Conservation (phyloP, 306 rosid species). For the Cucurbita ficifolia region DNA sequence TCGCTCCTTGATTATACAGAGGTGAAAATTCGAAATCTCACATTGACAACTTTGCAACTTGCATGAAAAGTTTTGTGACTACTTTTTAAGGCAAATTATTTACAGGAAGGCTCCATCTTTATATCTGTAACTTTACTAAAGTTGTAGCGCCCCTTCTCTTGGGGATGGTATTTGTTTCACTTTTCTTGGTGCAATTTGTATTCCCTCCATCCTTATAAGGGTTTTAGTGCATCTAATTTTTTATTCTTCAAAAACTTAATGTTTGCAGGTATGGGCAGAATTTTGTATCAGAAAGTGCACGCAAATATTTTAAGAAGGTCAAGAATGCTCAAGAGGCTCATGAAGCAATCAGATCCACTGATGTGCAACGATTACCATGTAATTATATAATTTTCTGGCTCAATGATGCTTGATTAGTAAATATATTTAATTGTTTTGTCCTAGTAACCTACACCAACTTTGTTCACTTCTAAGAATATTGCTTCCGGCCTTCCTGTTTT, state of each 20-base stretch:
- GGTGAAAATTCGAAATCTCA: slow-evolving; percentile 29
- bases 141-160: not conserved
- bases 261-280: slow-evolving; percentile 67
- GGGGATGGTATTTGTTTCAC: not conserved
- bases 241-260: slow-evolving; percentile 11
- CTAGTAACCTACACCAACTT: not conserved
- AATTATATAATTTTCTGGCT: slow-evolving; percentile 13
- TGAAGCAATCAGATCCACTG: slow-evolving; percentile 96
- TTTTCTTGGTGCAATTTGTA: not conserved
- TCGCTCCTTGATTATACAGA: slow-evolving; percentile 55
- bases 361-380: slow-evolving; percentile 73
- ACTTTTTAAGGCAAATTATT: not conserved
- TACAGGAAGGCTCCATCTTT: not conserved
- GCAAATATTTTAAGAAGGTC: slow-evolving; percentile 78
- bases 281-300: slow-evolving; percentile 42
- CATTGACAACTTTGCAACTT: slow-evolving; percentile 3
- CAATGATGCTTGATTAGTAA: not conserved
- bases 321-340: slow-evolving; percentile 99
- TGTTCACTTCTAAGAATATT: slow-evolving; percentile 4
- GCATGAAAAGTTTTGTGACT: not conserved
- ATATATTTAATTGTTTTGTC: not conserved
- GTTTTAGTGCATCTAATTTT: not conserved
- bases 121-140: not conserved
- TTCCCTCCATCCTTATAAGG: not conserved
- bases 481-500: slow-evolving; percentile 7